Conservation (phyloP, 1,284 basidiomycete genomes). For the Moesziomyces sp. region DNA sequence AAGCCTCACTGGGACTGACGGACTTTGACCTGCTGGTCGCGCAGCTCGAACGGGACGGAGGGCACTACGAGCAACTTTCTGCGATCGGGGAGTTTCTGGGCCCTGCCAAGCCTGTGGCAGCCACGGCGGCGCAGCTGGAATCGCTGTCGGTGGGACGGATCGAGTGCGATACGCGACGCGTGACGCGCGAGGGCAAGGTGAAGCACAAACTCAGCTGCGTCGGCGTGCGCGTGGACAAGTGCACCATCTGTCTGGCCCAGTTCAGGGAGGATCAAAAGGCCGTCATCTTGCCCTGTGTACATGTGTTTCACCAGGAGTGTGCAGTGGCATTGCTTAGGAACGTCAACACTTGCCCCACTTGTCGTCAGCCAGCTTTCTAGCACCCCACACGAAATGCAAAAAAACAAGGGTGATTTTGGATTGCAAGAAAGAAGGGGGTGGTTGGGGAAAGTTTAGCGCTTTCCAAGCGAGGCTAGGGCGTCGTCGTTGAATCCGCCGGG, state of each 20-base stretch:
- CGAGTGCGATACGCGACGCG: slow-evolving; percentile 76
- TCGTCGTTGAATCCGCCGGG: slow-evolving; percentile 53
- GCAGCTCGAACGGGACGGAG: slow-evolving; percentile 43
- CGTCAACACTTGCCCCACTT: slow-evolving; percentile 46
- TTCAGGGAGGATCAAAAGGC: slow-evolving; percentile 76
- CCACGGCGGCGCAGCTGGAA: slow-evolving; percentile 64
- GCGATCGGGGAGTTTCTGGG: slow-evolving; percentile 76
- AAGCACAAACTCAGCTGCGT: slow-evolving; percentile 80
- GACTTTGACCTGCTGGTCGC: slow-evolving; percentile 65
- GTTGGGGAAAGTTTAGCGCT: slow-evolving; percentile 2
- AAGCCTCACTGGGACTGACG: slow-evolving; percentile 44
- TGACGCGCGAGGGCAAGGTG: slow-evolving; percentile 77
- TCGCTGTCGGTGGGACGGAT: slow-evolving; percentile 74
- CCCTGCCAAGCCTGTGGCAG: slow-evolving; percentile 70
- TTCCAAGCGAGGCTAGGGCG: slow-evolving; percentile 50
- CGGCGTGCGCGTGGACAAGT: slow-evolving; percentile 80
- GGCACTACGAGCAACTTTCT: slow-evolving; percentile 70
- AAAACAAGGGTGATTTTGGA: not conserved
- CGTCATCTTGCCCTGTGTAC: slow-evolving; percentile 77
- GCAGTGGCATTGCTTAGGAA: slow-evolving; percentile 30
- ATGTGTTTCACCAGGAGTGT: slow-evolving; percentile 69
- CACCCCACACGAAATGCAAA: not conserved
- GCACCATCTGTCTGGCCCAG: slow-evolving; percentile 81
- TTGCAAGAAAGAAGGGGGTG: not conserved
- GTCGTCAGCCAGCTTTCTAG: slow-evolving; percentile 36